Base-by-base conservation (phyloP, 352 stramenopile species). In the Phytophthora litchii region DNA sequence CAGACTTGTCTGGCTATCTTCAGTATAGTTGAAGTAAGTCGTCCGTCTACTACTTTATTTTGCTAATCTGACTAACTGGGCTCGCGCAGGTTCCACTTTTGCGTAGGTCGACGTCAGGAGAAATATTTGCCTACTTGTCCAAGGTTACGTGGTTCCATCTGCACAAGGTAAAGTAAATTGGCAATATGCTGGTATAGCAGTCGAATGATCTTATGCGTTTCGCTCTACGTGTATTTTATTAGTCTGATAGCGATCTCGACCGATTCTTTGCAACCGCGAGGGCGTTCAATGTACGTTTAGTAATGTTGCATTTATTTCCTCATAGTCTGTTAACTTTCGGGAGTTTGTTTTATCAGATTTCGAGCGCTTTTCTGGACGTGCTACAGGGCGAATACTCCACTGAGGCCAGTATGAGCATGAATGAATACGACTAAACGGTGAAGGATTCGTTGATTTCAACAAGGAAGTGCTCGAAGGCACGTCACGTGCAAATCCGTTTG, bases 331-430 rank as follows among this genome's bases (percentile, higher is more conserved):
- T 9, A 35, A 35, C 6, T 52, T 34, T 43, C 23, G 27, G 2
- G 5, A 49, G 12, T 10, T 12, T 60, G 5, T 31, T 21, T 17
- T 50, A 3, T 38, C 40, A 82, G 74, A 63, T 83, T 29, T 71
- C 59, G 16, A 76, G 64, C 27, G 67, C 69, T 34, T 80, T 83
- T 40, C 36, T 80, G 12, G 68, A 79, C 13, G 54, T 73, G 11
- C 34, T 80, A 25, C 56, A 78, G 57, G 50, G 53, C 34, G 71
- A 83, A 41, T 83, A 77, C 37, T 78, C 70, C 34, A 83, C 68
- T 4, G 70, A 83, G 36, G 67, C 70, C 10, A 83, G 74, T 38
- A 62, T 79, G 68, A 80, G 71, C 46, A 67, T 72, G 54, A 74
- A 60, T 35, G 71, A 76, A 46, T 67, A 70, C 41, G 58, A 79